Conservation (phyloP, 2,329 filamentous ascomycete genomes). For the Magnaporthiopsis incrustans region DNA sequence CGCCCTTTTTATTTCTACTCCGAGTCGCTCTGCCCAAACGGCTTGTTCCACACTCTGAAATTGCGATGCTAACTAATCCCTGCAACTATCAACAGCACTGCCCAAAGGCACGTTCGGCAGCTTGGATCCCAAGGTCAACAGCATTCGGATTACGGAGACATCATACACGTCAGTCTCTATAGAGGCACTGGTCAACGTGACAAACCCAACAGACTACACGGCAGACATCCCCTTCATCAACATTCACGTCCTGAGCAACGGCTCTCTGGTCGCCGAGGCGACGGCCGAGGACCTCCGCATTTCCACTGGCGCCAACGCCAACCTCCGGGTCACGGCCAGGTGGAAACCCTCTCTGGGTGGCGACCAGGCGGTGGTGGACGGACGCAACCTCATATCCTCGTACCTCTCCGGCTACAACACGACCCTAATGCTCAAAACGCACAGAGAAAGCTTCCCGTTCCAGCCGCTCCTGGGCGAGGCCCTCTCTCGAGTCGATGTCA, state of each 20-base stretch:
- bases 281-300: slow-evolving; percentile 57
- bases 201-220: slow-evolving; percentile 83
- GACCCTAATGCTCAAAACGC: slow-evolving; percentile 64
- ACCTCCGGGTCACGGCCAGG: slow-evolving; percentile 56
- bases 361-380: slow-evolving; percentile 49
- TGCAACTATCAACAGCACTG: slow-evolving; percentile 39
- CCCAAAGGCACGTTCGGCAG: slow-evolving; percentile 41
- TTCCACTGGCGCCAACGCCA: slow-evolving; percentile 61
- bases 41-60: background rate
- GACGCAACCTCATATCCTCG: slow-evolving; percentile 68
- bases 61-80: background rate
- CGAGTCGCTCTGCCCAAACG: background rate
- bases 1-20: background rate
- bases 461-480: slow-evolving; percentile 65
- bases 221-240: slow-evolving; percentile 74
- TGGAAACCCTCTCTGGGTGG: slow-evolving; percentile 71
- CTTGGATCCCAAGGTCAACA: slow-evolving; percentile 56
- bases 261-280: slow-evolving; percentile 66
- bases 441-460: slow-evolving; percentile 64
- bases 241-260: slow-evolving; percentile 67
- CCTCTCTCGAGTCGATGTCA: slow-evolving; percentile 63
- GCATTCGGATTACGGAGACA: slow-evolving; percentile 66
- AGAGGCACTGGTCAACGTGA: slow-evolving; percentile 68
- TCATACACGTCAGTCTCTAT: slow-evolving; percentile 63
- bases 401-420: slow-evolving; percentile 87